phyloP scores from a whole-genome alignment of 2,329 filamentous ascomycete species.

The Aspergillus clavatus region DNA sequence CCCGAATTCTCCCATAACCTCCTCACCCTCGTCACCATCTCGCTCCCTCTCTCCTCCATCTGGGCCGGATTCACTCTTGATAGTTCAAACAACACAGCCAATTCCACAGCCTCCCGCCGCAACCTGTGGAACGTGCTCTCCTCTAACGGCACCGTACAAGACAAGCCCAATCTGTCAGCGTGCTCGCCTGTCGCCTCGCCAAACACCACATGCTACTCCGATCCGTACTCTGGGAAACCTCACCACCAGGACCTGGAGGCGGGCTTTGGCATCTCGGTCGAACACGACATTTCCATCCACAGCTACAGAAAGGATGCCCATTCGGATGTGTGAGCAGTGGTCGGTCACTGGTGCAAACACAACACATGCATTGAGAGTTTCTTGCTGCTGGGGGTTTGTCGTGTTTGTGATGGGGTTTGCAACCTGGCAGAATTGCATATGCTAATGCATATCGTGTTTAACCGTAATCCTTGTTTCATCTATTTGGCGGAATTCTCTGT shows the following conservation, averaged over 20 bases:
- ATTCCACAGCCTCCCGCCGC: conserved; percentile 11
- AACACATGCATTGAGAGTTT: no score
- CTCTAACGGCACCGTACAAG: conserved; percentile 11
- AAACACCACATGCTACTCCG: conserved; percentile 26
- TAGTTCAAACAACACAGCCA: conserved; percentile 8
- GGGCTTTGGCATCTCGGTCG: conserved; percentile 25
- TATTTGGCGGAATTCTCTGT: no score
- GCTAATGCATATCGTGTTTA: no score
- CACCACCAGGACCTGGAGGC: conserved; percentile 15
- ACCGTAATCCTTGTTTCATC: no score
- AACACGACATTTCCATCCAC: conserved; percentile 27
- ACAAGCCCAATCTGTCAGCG: conserved; percentile 11
- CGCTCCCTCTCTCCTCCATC: conserved; percentile 61
- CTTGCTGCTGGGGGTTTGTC: no score
- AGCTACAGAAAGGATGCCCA: conserved; percentile 12
- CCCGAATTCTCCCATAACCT: conserved; percentile 53
- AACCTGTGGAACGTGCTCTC: conserved; percentile 27
- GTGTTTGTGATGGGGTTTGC: no score
- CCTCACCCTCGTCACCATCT: conserved; percentile 56
- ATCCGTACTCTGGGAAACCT: conserved; percentile 13
- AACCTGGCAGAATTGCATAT: no score
- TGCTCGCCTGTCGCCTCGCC: conserved; percentile 15
- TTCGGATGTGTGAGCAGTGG: conserved; percentile 1
- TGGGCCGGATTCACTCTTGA: conserved; percentile 52
- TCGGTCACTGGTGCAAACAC: no score